Evolutionary conservation across 768 basidiomycete species (phyloP), one percentile per base, ranked within the genome.

Genomic region (Kwoniella shandongensis): DNA sequence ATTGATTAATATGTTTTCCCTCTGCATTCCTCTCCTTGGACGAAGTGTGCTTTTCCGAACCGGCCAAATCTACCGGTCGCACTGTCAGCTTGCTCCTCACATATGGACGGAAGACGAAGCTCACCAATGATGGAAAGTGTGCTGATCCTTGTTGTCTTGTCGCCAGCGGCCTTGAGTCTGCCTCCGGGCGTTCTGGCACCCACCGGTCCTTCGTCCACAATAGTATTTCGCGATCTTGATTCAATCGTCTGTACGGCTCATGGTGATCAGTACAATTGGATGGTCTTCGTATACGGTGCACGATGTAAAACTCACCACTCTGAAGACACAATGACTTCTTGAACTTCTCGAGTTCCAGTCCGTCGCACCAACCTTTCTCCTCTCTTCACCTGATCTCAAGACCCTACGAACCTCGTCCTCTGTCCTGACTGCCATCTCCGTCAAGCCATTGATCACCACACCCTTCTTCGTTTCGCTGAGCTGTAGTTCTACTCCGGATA

Each of bases 281-380:
- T n/a, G n/a, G 32, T 22, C 46, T 3, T 45, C 35, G 4, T 32
- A 25, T 27, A 18, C n/a, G 36, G 38, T 11, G n/a, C 10, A 20
- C 11, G 10, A 25, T 1, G 26, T 20, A 12, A 1, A 1, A 70
- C 79, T 65, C 42, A 98, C 93, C 26, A 97, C 83, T 27, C 92
- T 80, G 76, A 98, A 96, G 0, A 98, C 89, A 63, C 88, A 89
- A 74, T 97, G 94, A 79, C 90, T 92, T 30, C 94, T 81, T 72
- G 89, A 91, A 79, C 89, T 92, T 57, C 94, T 79, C 67, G 92
- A 88, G 72, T 99, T 99, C 94, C 94, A 99, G 70, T 99, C 94
- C n/a, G 96, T 99, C 65, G 86, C 89, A 0, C 92, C 93, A 3
- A 92, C 96, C 59, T 91, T 81, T 47, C 94, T 80, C 68, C 90